Conservation (phyloP, 1,284 basidiomycete genomes). For the Apiotrichum siamense region DNA sequence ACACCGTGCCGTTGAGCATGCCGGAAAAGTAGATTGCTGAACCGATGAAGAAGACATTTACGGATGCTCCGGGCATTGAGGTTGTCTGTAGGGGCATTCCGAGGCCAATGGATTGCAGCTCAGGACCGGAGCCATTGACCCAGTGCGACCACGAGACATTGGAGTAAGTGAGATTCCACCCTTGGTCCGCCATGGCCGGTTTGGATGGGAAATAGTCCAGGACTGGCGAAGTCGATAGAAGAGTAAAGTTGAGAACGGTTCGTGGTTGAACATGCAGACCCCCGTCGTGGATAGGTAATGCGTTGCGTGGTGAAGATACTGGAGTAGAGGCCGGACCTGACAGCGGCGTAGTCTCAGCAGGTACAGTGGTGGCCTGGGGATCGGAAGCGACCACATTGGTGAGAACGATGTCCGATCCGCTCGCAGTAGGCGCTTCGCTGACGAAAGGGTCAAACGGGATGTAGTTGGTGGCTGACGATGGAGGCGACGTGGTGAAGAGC, state of each 20-base stretch:
- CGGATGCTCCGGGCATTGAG: background rate
- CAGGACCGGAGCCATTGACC: background rate
- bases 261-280: background rate
- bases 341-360: no score
- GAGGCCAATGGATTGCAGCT: no score
- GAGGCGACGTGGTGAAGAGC: no score
- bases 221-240: background rate
- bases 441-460: no score
- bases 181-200: background rate
- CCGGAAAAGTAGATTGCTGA: constrained; percentile 3
- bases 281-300: no score
- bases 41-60: constrained; percentile 1
- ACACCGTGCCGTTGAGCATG: background rate
- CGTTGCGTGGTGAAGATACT: no score
- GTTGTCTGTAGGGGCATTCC: background rate
- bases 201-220: background rate
- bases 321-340: no score
- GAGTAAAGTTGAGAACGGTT: background rate
- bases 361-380: no score
- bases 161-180: constrained; percentile 2
- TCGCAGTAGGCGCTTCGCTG: no score
- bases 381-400: no score
- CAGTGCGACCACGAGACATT: background rate
- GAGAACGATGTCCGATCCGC: no score
- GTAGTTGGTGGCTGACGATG: no score